Base-by-base conservation (phyloP, 2,329 filamentous ascomycete genomes). In the Zasmidium citrigriseum region DNA sequence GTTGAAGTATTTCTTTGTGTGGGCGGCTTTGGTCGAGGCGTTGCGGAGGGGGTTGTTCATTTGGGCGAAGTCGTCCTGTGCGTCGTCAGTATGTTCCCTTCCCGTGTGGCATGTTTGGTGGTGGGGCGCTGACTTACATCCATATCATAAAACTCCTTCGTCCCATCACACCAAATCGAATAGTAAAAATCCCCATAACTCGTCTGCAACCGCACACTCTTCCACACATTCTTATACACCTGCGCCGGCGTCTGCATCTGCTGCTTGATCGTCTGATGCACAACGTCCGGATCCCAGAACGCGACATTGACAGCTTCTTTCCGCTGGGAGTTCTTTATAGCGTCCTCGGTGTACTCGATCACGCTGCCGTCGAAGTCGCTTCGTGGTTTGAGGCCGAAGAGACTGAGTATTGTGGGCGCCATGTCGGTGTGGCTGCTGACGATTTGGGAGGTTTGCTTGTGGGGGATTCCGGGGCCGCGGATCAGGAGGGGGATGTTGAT, bases 361-460 rank as follows among this genome's bases (percentile, higher is more conserved):
- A 83, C 76, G 1, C 77, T 74, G 0, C 85, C 85, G 54, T 88
- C 85, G 65, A 87, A 85, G 47, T 85, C 81, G 0, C 73, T 64
- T 0, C 79, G 75, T 2, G 77, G 64, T 0, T 76, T 70, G 49
- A 73, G 68, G 1, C 74, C 74, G 1, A 75, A 53, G 23, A 64
- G 66, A 9, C 77, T 71, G 34, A 88, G 75, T 10, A 88, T 70
- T 0, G 86, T 89, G 0, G 86, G 86, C 0, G 83, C 84, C 1
- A 89, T 72, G 64, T 89, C 86, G 2, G 86, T 86, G 60, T 89
- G 87, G 0, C 84, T 83, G 0, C 83, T 87, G 1, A 85, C 81
- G 3, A 78, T 69, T 21, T 81, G 71, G 2, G 75, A 72, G 0
- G 71, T 73, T 7, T 75, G 63, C 1, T 78, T 79, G 11, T 70